phyloP scores from a whole-genome alignment of 371 early-diverging fungal genomes.

The Mortierella sp. region DNA sequence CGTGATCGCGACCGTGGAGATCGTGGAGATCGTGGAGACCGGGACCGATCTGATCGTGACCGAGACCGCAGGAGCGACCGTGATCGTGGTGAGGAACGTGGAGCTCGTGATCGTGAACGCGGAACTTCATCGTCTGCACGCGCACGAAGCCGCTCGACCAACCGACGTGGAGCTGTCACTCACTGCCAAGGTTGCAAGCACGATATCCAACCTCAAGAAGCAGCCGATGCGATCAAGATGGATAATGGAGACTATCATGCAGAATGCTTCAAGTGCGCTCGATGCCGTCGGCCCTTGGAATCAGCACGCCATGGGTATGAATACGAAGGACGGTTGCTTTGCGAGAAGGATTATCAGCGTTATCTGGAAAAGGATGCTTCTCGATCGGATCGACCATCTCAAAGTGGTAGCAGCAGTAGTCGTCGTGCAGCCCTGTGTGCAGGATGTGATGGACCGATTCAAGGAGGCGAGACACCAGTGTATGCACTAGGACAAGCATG shows the following conservation, averaged over 20 bases:
- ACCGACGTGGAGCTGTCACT: conserved; percentile 49
- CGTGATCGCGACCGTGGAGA: conserved; percentile 25
- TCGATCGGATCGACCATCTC: conserved; percentile 50
- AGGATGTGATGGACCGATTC: conserved; percentile 34
- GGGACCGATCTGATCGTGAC: conserved; percentile 19
- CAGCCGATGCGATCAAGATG: conserved; percentile 40
- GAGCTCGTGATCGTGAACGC: conserved; percentile 37
- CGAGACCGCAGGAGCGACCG: conserved; percentile 21
- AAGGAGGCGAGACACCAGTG: conserved; percentile 59
- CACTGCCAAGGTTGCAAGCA: conserved; percentile 45
- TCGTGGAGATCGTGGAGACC: conserved; percentile 9
- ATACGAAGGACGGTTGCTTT: conserved; percentile 72
- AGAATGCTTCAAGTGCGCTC: conserved; percentile 72
- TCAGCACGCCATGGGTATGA: conserved; percentile 72
- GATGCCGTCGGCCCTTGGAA: conserved; percentile 73
- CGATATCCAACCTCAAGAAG: conserved; percentile 47
- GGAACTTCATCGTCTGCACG: conserved; percentile 13
- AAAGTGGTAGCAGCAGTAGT: no score
- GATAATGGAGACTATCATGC: conserved; percentile 63
- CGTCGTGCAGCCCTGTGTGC: conserved; percentile 24
- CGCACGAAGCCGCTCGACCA: conserved; percentile 43
- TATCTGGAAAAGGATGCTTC: conserved; percentile 56
- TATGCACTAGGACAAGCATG: conserved; percentile 72
- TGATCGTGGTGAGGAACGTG: conserved; percentile 13
- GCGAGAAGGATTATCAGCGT: conserved; percentile 74